A percentile compares a stretch with the other conserved stretches of the same genome.
Conservation (phyloP, 208 protist genomes). For the Leishmania lainsoni region DNA sequence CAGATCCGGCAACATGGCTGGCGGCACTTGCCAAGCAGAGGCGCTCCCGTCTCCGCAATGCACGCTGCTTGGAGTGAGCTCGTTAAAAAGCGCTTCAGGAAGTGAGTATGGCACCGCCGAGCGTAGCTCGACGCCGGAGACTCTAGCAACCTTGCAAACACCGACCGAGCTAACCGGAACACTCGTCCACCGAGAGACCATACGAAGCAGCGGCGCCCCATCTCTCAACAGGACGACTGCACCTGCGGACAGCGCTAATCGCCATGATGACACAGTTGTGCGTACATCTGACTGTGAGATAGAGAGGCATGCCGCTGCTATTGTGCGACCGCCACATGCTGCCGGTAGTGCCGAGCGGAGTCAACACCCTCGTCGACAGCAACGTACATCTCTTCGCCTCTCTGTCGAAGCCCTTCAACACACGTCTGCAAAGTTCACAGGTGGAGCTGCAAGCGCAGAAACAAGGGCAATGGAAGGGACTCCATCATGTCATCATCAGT, state of each 20-base stretch:
- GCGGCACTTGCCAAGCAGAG: neutral
- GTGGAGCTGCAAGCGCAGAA: neutral
- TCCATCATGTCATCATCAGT: neutral
- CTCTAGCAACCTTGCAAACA: neutral
- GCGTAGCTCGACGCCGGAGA: neutral
- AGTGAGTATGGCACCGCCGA: neutral
- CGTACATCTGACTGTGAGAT: neutral
- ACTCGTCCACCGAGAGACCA: neutral
- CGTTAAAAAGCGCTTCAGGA: neutral
- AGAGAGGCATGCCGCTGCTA: neutral
- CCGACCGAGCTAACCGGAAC: neutral
- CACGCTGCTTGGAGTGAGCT: neutral
- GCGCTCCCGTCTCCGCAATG: neutral
- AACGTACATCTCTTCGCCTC: neutral
- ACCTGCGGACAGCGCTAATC: neutral
- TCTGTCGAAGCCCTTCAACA: neutral
- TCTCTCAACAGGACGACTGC: neutral
- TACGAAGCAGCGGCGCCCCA: neutral
- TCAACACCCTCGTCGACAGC: neutral
- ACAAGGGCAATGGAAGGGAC: neutral
- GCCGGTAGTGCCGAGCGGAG: neutral
- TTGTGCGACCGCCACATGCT: neutral
- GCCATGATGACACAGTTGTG: neutral
- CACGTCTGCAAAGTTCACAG: neutral
- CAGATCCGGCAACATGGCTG: neutral